These are phyloP conservation scores for Fusarium avenaceum DNA, from an alignment of 2,329 filamentous ascomycete genomes.

Conservation along the genomic window DNA sequence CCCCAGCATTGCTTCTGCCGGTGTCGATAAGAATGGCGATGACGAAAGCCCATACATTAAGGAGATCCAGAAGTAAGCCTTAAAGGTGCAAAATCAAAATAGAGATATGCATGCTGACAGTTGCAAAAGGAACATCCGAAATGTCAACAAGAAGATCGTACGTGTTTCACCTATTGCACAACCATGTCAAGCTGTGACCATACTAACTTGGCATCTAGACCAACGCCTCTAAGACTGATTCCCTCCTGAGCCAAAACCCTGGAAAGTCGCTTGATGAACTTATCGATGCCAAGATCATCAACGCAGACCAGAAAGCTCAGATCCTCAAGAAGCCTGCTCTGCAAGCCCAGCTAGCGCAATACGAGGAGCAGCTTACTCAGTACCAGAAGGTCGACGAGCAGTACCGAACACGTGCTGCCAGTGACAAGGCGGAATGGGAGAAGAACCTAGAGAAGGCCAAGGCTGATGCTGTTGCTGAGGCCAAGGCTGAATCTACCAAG, in stretches of 20 bases:
- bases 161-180: constrained; percentile 54
- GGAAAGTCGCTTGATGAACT: constrained; percentile 80
- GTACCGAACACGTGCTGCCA: constrained; percentile 71
- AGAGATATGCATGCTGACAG: constrained; percentile 35
- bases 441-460: constrained; percentile 70
- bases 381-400: constrained; percentile 83
- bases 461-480: constrained; percentile 65
- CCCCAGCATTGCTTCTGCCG: constrained; percentile 61
- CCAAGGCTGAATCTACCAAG: constrained; percentile 65
- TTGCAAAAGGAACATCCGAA: constrained; percentile 81
- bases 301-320: constrained; percentile 82
- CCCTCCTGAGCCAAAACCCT: constrained; percentile 76
- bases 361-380: constrained; percentile 80
- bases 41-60: constrained; percentile 86
- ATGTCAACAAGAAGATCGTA: constrained; percentile 94
- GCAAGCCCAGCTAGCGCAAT: constrained; percentile 74
- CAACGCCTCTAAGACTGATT: constrained; percentile 79
- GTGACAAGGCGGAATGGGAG: constrained; percentile 72
- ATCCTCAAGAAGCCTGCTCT: constrained; percentile 82
- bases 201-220: constrained; percentile 60
- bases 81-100: background rate
- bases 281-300: constrained; percentile 79
- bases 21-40: constrained; percentile 66
- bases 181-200: constrained; percentile 20
- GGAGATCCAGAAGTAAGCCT: constrained; percentile 87